Percentiles rank a stretch among this genome's conserved stretches.
phyloP scores from a whole-genome alignment of 1,284 basidiomycete genomes.

The Ganoderma meredithae region DNA sequence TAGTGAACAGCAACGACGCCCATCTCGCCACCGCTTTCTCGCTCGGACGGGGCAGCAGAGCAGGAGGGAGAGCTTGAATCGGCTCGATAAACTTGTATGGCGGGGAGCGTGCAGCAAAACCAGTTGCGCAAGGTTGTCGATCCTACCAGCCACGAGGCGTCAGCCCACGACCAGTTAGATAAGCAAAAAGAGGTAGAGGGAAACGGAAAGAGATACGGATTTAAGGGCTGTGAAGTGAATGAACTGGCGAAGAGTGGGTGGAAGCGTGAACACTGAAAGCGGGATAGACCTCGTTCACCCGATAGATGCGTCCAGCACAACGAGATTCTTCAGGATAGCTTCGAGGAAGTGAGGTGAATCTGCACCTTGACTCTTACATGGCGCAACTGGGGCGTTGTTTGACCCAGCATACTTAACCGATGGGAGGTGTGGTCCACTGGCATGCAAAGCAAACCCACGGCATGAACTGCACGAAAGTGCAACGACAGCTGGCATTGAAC shows the following conservation, averaged over 20 bases:
- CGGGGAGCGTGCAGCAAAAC: slow-evolving; percentile 66
- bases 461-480: not conserved
- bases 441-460: not conserved
- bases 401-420: no score
- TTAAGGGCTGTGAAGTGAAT: not conserved
- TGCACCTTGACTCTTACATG: no score
- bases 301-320: not conserved
- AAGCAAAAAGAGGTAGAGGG: not conserved
- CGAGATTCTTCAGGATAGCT: not conserved
- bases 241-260: not conserved
- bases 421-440: no score
- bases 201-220: not conserved
- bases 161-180: not conserved
- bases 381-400: no score
- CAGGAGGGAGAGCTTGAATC: slow-evolving; percentile 10
- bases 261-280: not conserved
- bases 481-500: not conserved
- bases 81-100: slow-evolving; percentile 53
- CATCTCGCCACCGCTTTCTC: slow-evolving; percentile 22
- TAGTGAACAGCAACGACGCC: slow-evolving; percentile 31
- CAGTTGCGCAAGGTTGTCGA: slow-evolving; percentile 55
- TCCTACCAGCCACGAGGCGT: slow-evolving; percentile 44
- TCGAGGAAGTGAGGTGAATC: no score
- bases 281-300: not conserved
- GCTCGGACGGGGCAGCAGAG: slow-evolving; percentile 48